Evolutionary conservation across 306 rosid genomes (phyloP).

Genomic region (Phaseolus lunatus): DNA sequence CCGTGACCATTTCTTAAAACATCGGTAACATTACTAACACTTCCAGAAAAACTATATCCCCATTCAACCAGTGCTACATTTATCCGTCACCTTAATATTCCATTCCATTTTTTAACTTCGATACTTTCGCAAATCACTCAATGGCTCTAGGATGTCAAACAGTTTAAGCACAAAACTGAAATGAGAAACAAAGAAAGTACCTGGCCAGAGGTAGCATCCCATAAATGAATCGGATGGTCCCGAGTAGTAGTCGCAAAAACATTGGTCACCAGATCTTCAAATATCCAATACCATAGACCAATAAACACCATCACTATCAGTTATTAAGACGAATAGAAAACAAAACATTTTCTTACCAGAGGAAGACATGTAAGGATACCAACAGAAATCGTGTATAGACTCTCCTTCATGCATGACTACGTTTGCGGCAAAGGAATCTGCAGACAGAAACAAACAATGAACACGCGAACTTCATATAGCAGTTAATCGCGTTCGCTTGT

Average conservation of each 20-base stretch:
- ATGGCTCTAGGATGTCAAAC: not conserved
- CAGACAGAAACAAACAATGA: not conserved
- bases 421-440: conserved; percentile 80
- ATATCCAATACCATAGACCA: conserved; percentile 32
- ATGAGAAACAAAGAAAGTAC: conserved; percentile 47
- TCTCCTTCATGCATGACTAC: conserved; percentile 83
- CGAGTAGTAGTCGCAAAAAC: conserved; percentile 91
- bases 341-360: conserved; percentile 58
- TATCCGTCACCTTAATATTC: not conserved
- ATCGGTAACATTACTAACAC: conserved; percentile 8
- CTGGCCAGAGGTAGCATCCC: conserved; percentile 96
- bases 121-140: not conserved
- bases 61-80: not conserved
- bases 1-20: not conserved
- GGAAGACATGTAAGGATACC: conserved; percentile 98
- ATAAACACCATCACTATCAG: not conserved
- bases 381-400: conserved; percentile 88
- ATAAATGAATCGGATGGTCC: conserved; percentile 96
- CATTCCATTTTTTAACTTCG: conserved; percentile 15
- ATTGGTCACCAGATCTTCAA: conserved; percentile 78
- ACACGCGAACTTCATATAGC: not conserved
- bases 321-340: not conserved
- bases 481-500: not conserved
- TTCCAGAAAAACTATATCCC: conserved; percentile 4
- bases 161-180: conserved; percentile 4